Evolutionary conservation across 257 asterid species (phyloP).

Genomic region (Solanum phureja): DNA sequence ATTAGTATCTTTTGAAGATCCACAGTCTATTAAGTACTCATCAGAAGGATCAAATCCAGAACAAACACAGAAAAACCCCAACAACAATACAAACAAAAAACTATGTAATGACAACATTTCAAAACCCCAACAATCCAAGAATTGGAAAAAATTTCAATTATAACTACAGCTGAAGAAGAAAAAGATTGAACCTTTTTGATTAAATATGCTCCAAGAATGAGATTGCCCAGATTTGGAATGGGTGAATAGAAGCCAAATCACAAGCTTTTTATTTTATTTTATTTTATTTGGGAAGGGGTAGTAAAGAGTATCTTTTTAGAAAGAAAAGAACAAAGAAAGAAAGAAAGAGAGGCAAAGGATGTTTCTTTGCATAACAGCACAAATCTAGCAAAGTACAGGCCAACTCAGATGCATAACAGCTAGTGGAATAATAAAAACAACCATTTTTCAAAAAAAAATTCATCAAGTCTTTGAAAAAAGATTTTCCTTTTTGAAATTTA

Average conservation of each 20-base stretch:
- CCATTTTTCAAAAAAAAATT: background rate
- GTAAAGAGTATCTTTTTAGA: background rate
- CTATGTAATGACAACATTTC: constrained; percentile 28
- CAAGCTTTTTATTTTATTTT: background rate
- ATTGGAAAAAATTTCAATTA: background rate
- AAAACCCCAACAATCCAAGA: constrained; percentile 12
- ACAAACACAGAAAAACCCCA: constrained; percentile 25
- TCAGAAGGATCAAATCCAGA: constrained; percentile 42
- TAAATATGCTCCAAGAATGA: background rate
- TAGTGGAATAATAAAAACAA: background rate
- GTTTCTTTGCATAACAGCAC: background rate
- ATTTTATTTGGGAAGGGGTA: background rate
- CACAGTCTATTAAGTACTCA: constrained; percentile 44
- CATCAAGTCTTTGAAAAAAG: too few species aligned
- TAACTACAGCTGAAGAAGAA: background rate
- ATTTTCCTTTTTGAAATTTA: too few species aligned
- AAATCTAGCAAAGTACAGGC: background rate
- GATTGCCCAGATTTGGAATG: background rate
- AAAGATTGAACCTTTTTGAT: background rate
- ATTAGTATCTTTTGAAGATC: constrained; percentile 35
- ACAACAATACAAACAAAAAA: constrained; percentile 25
- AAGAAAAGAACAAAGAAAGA: background rate
- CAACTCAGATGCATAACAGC: background rate
- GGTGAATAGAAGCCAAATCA: background rate
- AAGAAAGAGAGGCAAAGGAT: background rate